Base-by-base conservation (phyloP, 768 basidiomycete genomes). In the Trametes punicea region DNA sequence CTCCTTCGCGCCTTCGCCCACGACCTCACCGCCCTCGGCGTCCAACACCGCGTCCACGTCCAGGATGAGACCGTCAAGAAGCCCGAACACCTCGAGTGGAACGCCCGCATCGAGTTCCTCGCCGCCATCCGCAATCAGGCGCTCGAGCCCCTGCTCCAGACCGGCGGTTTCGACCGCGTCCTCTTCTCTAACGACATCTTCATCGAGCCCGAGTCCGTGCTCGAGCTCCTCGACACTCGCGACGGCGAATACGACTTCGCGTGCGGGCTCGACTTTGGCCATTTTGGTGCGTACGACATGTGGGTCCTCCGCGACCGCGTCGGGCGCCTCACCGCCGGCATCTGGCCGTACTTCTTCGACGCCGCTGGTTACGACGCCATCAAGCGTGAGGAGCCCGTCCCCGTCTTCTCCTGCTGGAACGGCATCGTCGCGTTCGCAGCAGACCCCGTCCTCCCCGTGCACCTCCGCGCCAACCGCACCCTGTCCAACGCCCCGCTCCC, bases 371-470 rank as follows among this genome's bases (percentile, higher is more conserved):
- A 69, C 57, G 61, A 66, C 38, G 71, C 72, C 3, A 69, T 77
- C 62, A 64, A 69, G 46, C 59, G 49, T 10, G 76, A 73, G 31
- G 69, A 71, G 13, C 74, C 77, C 10, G 76, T 70, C 1, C 75
- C 77, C 9, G 76, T 77, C 6, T 74, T 76, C 53, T 57, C 74
- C 0, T 78, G 77, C 64, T 78, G 77, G 77, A 78, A 78, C 46
- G 77, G 77, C 29, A 74, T 77, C 59, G 68, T 69, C 45, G 72
- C 71, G 2, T 72, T 78, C 60, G 40, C 60, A 8, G 71, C 76
- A 0, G 76, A 78, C 46, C 75, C 76, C 4, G 41, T 78, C 27
- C 67, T 77, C 27, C 75, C 77, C 13, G 54, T 74, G 31, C 56
- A 68, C 44, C 67, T 76, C 5, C 76, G 77, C 41, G 62, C 66